These are phyloP conservation scores for Luffa aegyptiaca DNA, from an alignment of 306 rosid species.

Conservation along the genomic window DNA sequence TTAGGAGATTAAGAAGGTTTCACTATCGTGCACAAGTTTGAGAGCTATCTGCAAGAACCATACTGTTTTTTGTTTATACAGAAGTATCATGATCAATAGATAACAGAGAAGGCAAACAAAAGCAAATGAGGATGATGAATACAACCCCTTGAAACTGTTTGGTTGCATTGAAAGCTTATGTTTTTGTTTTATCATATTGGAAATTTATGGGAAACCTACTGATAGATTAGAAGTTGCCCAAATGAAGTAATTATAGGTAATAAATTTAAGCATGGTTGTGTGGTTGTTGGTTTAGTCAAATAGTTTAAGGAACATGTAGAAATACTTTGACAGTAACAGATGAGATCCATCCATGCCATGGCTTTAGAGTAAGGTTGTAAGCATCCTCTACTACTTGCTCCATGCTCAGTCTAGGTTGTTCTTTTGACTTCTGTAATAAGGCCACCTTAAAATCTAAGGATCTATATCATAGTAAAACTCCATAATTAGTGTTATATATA, in stretches of 20 bases:
- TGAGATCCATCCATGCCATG: constrained; percentile 97
- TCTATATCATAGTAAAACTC: constrained; percentile 22
- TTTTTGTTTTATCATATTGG: not conserved
- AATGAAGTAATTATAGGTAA: not conserved
- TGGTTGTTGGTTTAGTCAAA: not conserved
- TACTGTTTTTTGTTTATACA: not conserved
- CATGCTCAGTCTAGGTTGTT: constrained; percentile 45
- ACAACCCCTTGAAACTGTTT: not conserved
- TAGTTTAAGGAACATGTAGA: not conserved
- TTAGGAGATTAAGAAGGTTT: constrained; percentile 48
- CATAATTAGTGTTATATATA: not conserved
- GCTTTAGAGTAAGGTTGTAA: constrained; percentile 52
- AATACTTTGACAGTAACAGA: constrained; percentile 81
- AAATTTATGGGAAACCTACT: not conserved
- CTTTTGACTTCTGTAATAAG: constrained; percentile 36
- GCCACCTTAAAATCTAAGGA: constrained; percentile 60
- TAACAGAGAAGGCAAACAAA: not conserved
- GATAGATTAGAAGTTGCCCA: not conserved
- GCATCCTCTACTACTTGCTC: constrained; percentile 69
- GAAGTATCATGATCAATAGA: not conserved
- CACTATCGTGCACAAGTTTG: constrained; percentile 57
- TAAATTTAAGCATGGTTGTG: not conserved
- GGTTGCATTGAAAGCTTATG: not conserved
- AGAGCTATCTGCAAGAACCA: constrained; percentile 57
- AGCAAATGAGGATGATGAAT: not conserved